Percentiles rank a stretch among this genome's conserved stretches.
phyloP scores from a whole-genome alignment of 305 asterid species.

The Rubia occidens region DNA sequence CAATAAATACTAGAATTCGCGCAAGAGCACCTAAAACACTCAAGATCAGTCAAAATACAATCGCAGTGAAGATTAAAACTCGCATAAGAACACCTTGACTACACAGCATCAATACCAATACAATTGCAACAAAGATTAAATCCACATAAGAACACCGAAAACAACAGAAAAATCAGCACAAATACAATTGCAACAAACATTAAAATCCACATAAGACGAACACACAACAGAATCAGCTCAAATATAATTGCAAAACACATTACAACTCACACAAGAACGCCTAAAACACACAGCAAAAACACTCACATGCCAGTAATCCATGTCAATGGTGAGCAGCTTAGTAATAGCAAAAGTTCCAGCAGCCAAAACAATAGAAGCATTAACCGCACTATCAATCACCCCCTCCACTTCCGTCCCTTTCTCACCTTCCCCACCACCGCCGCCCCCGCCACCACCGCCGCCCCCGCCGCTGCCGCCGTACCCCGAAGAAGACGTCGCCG shows the following conservation, averaged over 20 bases:
- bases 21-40: not conserved
- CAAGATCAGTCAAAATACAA: not conserved
- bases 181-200: not conserved
- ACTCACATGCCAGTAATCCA: slow-evolving; percentile 85
- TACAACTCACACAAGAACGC: not conserved
- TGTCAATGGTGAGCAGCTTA: slow-evolving; percentile 70
- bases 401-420: slow-evolving; percentile 29
- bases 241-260: too few species aligned
- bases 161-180: not conserved
- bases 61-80: not conserved
- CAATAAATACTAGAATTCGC: not conserved
- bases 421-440: slow-evolving; percentile 8
- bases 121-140: not conserved
- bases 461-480: slow-evolving; percentile 36
- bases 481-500: slow-evolving; percentile 25
- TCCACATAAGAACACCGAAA: not conserved
- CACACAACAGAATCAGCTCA: not conserved
- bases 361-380: slow-evolving; percentile 69
- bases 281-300: not conserved
- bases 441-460: slow-evolving; percentile 25
- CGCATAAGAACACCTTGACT: not conserved
- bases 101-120: not conserved
- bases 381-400: slow-evolving; percentile 53
- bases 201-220: not conserved
- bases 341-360: slow-evolving; percentile 78